Percentiles rank a stretch among this genome's conserved stretches.
These are phyloP conservation scores for Geranomyces variabilis DNA, from an alignment of 192 early-diverging fungal species.

Conservation along the genomic window DNA sequence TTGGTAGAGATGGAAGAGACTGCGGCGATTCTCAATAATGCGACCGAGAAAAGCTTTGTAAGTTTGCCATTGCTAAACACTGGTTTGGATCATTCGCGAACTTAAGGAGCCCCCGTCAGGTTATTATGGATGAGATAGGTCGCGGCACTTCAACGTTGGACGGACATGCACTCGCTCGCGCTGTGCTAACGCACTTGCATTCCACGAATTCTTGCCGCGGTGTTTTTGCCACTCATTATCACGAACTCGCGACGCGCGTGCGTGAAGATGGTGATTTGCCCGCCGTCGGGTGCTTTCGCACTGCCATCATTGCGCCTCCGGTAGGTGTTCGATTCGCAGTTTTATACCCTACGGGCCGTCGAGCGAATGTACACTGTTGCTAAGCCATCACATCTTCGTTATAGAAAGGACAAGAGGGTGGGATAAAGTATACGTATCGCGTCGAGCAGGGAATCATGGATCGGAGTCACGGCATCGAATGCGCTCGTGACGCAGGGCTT, in stretches of 20 bases:
- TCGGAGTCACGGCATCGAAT: constrained; percentile 72
- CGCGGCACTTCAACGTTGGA: constrained; percentile 78
- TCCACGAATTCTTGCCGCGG: constrained; percentile 50
- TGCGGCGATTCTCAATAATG: constrained; percentile 68
- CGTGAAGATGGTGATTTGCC: not conserved
- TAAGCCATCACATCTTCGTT: too few species aligned
- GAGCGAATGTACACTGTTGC: too few species aligned
- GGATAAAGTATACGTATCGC: constrained; percentile 65
- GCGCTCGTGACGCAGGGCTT: constrained; percentile 65
- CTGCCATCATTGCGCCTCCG: not conserved
- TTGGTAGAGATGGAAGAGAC: constrained; percentile 79
- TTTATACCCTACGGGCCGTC: not conserved
- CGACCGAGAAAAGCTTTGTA: constrained; percentile 53
- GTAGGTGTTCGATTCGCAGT: constrained; percentile 16
- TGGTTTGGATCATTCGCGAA: too few species aligned
- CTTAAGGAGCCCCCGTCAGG: constrained; percentile 43
- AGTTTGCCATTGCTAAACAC: too few species aligned
- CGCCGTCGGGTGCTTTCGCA: constrained; percentile 15
- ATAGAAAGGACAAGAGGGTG: too few species aligned
- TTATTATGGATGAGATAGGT: constrained; percentile 83
- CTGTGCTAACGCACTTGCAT: constrained; percentile 64
- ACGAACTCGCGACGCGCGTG: constrained; percentile 57
- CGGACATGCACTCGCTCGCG: constrained; percentile 71
- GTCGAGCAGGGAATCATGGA: constrained; percentile 68
- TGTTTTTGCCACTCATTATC: constrained; percentile 84